phyloP scores from a whole-genome alignment of 2,329 filamentous ascomycete species.

The Cylindrodendrum hubeiense region DNA sequence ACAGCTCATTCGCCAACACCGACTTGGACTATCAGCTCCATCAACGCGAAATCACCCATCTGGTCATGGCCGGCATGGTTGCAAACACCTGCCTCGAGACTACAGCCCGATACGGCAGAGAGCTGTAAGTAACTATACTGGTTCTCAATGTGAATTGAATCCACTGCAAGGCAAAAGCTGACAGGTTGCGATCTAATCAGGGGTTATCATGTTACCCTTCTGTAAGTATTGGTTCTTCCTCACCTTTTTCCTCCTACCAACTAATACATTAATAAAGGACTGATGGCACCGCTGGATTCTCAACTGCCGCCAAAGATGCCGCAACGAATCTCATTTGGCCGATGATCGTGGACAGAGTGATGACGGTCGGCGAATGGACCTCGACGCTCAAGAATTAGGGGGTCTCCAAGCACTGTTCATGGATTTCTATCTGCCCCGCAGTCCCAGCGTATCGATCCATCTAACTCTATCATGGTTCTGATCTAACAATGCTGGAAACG shows the following conservation, averaged over 20 bases:
- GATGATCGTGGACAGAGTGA: neutral
- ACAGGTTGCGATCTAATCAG: neutral
- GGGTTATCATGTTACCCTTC: constrained; percentile 5
- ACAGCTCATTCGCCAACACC: constrained; percentile 28
- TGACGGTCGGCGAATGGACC: constrained; percentile 5
- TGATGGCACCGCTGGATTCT: constrained; percentile 13
- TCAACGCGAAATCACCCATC: constrained; percentile 27
- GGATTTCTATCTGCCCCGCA: no score
- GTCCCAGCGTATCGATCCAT: neutral
- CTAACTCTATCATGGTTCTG: no score
- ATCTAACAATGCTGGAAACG: no score
- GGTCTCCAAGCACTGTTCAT: neutral
- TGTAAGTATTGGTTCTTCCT: neutral
- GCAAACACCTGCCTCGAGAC: constrained; percentile 34
- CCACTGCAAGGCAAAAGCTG: neutral
- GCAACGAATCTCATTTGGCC: constrained; percentile 10
- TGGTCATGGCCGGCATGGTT: constrained; percentile 31
- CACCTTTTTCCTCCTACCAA: no score
- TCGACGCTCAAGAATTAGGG: neutral
- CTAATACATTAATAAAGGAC: no score
- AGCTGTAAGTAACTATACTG: constrained; percentile 19
- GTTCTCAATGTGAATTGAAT: neutral
- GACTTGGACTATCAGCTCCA: constrained; percentile 27
- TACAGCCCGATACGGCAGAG: constrained; percentile 31
- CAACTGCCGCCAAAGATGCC: neutral